Percentiles rank a stretch among this genome's conserved stretches.
Conservation (phyloP, 202 grass and related monocot species). For the Elaeis oleifera region DNA sequence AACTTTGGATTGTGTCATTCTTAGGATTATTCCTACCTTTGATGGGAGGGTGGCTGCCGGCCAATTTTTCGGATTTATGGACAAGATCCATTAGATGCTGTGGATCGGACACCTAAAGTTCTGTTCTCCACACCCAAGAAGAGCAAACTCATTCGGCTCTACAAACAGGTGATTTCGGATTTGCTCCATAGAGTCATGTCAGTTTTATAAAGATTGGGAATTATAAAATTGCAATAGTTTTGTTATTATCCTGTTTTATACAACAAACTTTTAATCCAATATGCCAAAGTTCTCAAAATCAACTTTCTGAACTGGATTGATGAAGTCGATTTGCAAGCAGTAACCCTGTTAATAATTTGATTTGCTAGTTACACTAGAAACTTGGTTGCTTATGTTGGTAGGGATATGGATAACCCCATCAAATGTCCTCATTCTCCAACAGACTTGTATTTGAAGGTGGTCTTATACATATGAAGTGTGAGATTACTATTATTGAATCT, state of each 20-base stretch:
- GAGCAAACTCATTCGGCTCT: constrained; percentile 71
- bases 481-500: no score
- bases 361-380: no score
- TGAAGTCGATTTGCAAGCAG: no score
- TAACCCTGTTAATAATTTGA: no score
- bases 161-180: constrained; percentile 57
- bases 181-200: neutral
- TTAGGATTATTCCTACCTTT: constrained; percentile 62
- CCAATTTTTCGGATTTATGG: constrained; percentile 95
- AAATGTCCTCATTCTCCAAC: no score
- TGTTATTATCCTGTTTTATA: neutral
- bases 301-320: no score
- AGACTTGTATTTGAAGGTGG: no score
- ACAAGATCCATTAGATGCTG: constrained; percentile 65
- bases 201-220: neutral
- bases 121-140: constrained; percentile 77
- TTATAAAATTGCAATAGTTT: no score
- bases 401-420: no score
- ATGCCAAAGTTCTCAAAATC: neutral
- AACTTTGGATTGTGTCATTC: constrained; percentile 88
- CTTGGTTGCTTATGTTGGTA: no score
- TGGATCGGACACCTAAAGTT: constrained; percentile 50
- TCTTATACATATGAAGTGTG: no score
- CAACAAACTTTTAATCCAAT: neutral
- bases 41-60: constrained; percentile 71